Conservation (phyloP, 441 rosid genomes). For the Erodium moschatum region DNA sequence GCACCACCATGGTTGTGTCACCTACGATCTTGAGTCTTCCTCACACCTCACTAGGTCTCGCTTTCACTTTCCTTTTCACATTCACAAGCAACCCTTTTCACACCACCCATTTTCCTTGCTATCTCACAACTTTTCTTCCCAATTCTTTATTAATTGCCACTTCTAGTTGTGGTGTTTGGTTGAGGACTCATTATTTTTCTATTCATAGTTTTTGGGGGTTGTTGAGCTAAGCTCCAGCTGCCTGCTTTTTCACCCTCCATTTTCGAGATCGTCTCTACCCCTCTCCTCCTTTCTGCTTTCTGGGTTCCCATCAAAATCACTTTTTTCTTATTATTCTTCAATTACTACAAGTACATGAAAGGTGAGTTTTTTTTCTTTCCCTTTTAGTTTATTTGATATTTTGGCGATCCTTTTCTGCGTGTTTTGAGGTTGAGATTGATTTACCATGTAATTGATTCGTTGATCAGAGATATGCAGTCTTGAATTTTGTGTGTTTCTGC, state of each 20-base stretch:
- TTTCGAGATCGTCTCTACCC: not conserved
- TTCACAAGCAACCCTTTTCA: slow-evolving; percentile 5
- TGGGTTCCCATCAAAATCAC: not conserved
- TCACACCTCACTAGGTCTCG: slow-evolving; percentile 1
- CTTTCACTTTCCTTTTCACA: not conserved
- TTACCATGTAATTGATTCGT: not conserved
- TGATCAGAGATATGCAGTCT: not conserved
- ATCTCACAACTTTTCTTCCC: not conserved
- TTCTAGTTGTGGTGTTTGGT: not conserved
- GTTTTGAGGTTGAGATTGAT: not conserved
- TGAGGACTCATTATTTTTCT: not conserved
- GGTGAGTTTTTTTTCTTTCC: not conserved
- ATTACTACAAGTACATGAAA: not conserved
- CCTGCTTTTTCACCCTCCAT: not conserved
- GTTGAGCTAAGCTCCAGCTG: slow-evolving; percentile 6
- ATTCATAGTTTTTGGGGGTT: not conserved
- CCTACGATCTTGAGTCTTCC: not conserved
- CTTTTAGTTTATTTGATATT: not conserved
- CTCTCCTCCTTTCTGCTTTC: not conserved
- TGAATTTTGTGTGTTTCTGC: not conserved
- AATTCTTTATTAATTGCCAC: not conserved
- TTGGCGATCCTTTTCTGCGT: not conserved
- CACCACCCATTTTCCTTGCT: not conserved
- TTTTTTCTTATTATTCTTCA: not conserved
- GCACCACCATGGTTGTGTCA: too few relatives aligned